Conservation (phyloP, 2,329 filamentous ascomycete species). For the Pestalotiopsis fici region DNA sequence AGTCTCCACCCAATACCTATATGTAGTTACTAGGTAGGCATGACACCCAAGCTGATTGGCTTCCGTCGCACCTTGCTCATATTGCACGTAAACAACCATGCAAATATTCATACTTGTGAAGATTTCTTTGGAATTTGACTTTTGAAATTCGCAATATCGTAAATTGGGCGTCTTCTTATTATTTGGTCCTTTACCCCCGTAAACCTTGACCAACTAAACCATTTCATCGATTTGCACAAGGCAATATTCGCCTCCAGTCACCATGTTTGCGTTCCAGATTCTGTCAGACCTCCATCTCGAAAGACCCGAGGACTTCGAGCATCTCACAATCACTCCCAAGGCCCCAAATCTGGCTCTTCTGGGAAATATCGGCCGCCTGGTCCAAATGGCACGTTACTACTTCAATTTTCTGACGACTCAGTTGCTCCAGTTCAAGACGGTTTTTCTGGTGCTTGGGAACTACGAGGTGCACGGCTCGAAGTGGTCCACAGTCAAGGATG, state of each 20-base stretch:
- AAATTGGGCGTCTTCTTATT: too few relatives aligned
- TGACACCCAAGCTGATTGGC: too few relatives aligned
- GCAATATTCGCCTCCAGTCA: not conserved
- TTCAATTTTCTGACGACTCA: slow-evolving; percentile 48
- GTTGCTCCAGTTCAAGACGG: slow-evolving; percentile 45
- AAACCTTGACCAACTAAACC: too few relatives aligned
- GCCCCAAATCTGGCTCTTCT: slow-evolving; percentile 56
- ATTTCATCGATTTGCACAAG: not conserved
- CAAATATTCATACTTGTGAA: too few relatives aligned
- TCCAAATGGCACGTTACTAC: slow-evolving; percentile 39
- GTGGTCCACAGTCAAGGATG: slow-evolving; percentile 30
- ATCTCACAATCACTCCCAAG: slow-evolving; percentile 46
- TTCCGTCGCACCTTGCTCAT: too few relatives aligned
- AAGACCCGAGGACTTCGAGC: slow-evolving; percentile 47
- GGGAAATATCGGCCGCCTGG: slow-evolving; percentile 54
- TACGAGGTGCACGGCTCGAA: slow-evolving; percentile 53
- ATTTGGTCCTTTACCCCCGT: too few relatives aligned
- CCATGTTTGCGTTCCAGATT: slow-evolving; percentile 41
- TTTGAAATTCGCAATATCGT: too few relatives aligned
- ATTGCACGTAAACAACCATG: too few relatives aligned
- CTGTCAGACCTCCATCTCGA: slow-evolving; percentile 63
- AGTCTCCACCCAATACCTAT: too few relatives aligned
- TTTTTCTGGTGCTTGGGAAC: slow-evolving; percentile 57
- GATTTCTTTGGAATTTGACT: too few relatives aligned
- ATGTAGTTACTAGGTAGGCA: too few relatives aligned